These are phyloP conservation scores for Penicillium sp. DNA, from an alignment of 2,329 filamentous ascomycete species.

Conservation along the genomic window DNA sequence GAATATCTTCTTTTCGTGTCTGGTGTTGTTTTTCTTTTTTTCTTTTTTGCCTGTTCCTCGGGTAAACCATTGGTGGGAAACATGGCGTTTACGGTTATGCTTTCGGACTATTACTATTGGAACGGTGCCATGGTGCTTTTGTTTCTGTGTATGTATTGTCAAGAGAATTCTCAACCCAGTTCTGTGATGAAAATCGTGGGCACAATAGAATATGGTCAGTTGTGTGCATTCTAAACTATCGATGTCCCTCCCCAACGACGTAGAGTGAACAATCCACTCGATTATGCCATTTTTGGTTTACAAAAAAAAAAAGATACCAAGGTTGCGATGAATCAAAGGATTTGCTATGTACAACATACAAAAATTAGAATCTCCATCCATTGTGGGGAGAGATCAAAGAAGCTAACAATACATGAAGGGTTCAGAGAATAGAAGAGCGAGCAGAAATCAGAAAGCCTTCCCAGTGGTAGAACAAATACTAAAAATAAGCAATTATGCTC, in stretches of 20 bases:
- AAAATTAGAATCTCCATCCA: conserved; percentile 11
- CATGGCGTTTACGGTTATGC: not conserved
- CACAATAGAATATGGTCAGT: not conserved
- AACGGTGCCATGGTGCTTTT: not conserved
- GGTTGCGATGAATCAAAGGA: not conserved
- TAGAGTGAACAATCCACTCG: not conserved
- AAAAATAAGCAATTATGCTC: conserved; percentile 3
- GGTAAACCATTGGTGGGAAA: not conserved
- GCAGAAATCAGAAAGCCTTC: not conserved
- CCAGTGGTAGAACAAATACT: conserved; percentile 2
- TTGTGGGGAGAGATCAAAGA: conserved; percentile 9
- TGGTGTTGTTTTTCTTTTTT: conserved; percentile 3
- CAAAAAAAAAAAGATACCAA: not conserved
- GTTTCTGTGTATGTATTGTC: conserved; percentile 2
- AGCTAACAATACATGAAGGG: conserved; percentile 26
- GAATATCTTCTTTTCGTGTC: conserved; percentile 2
- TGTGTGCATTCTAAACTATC: not conserved
- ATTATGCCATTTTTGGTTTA: not conserved
- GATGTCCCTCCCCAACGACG: not conserved
- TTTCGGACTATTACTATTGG: not conserved
- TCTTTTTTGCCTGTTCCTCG: not conserved
- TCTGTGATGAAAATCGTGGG: not conserved
- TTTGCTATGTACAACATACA: conserved; percentile 27
- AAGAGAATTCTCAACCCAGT: not conserved
- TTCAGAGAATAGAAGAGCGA: conserved; percentile 5